Base-by-base conservation (phyloP, 129 eudicot genomes). In the Erigeron canadensis region DNA sequence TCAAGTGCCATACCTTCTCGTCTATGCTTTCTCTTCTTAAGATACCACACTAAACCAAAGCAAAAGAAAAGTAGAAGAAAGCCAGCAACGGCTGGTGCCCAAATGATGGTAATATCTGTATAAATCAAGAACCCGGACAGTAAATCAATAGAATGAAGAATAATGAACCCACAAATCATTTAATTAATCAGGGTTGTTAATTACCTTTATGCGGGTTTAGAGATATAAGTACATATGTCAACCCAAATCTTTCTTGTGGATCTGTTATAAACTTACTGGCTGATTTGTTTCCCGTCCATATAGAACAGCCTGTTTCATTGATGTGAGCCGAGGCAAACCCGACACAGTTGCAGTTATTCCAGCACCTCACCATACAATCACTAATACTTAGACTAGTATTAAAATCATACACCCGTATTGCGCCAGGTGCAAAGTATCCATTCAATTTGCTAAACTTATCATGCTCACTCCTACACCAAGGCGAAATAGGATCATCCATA, bases 341-440 rank as follows among this genome's bases (percentile, higher is more conserved):
- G 19, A 57, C 28, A 65, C 90, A 86, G 6, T 66, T 61, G 42
- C 87, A 86, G 46, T 86, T 69, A 13, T 82, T 63, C 90, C 82
- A 85, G 51, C 90, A 85, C 16, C 10, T 73, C 6, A 44, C 79
- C 75, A 68, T 76, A 67, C 86, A 82, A 55, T 85, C 84, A 54
- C 86, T 73, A 23, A 63, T 8, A 62, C 77, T 73, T 16, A 69
- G 54, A 72, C 62, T 76, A 19, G 79, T 4, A 68, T 50, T 73
- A 23, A 39, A 60, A 62, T 75, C 77, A 40, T 10, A 16, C 53
- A n/a, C n/a, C 10, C 21, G 40, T 40, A 10, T 23, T 13, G 9
- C 2, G 42, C 28, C 38, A 9, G 62, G 42, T 37, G 3, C 12
- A 63, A 74, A 80, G 21, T 43, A 54, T 8, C 58, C 80, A 8